Percentiles rank a stretch among this genome's conserved stretches.
Evolutionary conservation across 2,329 filamentous ascomycete genomes (phyloP).

Genomic region (Cladophialophora chaetospira): DNA sequence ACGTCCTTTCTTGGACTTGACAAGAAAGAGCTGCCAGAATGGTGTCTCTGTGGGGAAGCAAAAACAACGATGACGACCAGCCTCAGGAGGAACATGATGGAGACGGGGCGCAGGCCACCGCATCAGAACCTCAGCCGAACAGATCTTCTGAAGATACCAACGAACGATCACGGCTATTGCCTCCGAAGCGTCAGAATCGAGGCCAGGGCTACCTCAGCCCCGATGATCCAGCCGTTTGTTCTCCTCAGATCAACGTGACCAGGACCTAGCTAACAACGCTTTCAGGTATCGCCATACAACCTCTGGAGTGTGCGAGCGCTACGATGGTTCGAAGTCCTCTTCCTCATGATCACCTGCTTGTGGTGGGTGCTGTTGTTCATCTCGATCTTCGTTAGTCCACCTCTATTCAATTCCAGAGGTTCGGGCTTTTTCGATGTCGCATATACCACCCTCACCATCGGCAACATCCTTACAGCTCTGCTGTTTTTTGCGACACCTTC

Average conservation of each 20-base stretch:
- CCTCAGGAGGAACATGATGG: constrained; percentile 36
- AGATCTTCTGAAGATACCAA: constrained; percentile 49
- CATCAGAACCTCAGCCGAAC: constrained; percentile 22
- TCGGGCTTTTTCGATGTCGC: constrained; percentile 91
- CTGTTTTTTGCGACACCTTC: constrained; percentile 89
- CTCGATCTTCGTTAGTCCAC: constrained; percentile 86
- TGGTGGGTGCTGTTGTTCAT: constrained; percentile 94
- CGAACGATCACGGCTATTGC: constrained; percentile 67
- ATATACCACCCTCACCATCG: constrained; percentile 76
- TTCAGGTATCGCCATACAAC: constrained; percentile 80
- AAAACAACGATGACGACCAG: constrained; percentile 48
- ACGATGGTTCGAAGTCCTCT: constrained; percentile 74
- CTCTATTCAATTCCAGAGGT: constrained; percentile 79
- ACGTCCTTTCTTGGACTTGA: neutral
- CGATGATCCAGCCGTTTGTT: constrained; percentile 75
- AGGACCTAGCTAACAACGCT: neutral
- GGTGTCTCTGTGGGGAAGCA: constrained; percentile 59
- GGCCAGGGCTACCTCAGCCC: constrained; percentile 71
- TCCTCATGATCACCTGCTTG: constrained; percentile 74
- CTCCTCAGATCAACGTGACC: neutral
- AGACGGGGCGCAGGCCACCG: constrained; percentile 17
- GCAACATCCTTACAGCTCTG: constrained; percentile 73
- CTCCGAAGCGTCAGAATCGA: constrained; percentile 56
- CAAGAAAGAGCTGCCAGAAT: constrained; percentile 38
- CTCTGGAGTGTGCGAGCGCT: constrained; percentile 85